Evolutionary conservation across 768 basidiomycete genomes (phyloP), one percentile per base, ranked within the genome.

Genomic region (Tulasnella sp.): DNA sequence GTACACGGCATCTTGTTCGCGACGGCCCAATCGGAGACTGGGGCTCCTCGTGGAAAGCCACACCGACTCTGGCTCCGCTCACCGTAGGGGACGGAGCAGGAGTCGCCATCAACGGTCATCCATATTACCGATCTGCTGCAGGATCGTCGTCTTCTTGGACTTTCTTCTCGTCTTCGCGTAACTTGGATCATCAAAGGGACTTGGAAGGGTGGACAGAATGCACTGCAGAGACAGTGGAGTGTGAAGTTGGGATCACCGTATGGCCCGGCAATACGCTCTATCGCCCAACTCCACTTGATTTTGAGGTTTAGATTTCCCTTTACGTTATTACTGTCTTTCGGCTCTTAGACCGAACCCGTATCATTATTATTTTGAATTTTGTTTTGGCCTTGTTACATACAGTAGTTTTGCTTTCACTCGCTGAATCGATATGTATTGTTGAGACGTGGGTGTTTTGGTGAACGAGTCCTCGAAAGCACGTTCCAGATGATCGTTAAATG

Each of bases 251-350:
- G 22, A 86, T 98, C 72, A 87, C 80, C 75, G 90, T 97, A 1
- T 95, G 90, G 86, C 89, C 94, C 12, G 92, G 92, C 59, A 94
- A 93, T 80, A 95, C 92, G 4, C 90, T 89, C 59, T 94, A 92
- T 80, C 62, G 72, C 4, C 73, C 74, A n/a, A 41, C 35, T 29
- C 44, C 73, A 34, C 44, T 41, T 34, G 62, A 64, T 37, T 74
- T 74, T 44, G 65, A 74, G 17, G 72, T 68, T 11, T 74, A 74
- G 42, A 8, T 29, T 34, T 5, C 34, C 34, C 32, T 64, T 35
- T 39, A 4, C 32, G 17, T 34, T 35, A 2, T 47, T 47, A 19
- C 7, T 4, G 26, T n/a, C 6, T 47, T 47, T 47, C 44, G 44
- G 44, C 26, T 47, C 26, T 3, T 19, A 22, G 19, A 47, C 44